Evolutionary conservation across 352 stramenopile genomes (phyloP).

Genomic region (Globisporangium lucens): DNA sequence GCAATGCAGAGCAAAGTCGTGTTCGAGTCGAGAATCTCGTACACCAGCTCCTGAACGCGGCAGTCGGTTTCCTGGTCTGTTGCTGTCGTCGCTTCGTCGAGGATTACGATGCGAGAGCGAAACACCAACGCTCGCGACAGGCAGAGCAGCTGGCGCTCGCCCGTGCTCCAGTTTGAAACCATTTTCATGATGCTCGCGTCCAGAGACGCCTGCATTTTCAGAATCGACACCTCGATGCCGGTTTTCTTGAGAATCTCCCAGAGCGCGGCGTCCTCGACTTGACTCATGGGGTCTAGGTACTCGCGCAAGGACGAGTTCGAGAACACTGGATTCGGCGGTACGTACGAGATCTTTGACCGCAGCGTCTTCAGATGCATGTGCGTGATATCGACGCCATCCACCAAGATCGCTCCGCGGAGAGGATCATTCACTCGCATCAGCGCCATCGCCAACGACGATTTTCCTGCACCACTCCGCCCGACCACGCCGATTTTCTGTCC

Average conservation of each 20-base stretch:
- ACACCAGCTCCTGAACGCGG: slow-evolving; percentile 60
- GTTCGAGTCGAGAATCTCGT: slow-evolving; percentile 79
- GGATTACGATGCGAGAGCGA: slow-evolving; percentile 86
- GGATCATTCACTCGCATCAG: slow-evolving; percentile 45
- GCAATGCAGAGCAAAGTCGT: slow-evolving; percentile 94
- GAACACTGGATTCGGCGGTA: slow-evolving; percentile 92
- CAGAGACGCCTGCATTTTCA: slow-evolving; percentile 26
- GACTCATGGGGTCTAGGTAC: slow-evolving; percentile 91
- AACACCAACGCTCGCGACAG: slow-evolving; percentile 90
- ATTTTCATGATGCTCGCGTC: slow-evolving; percentile 48
- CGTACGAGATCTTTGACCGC: slow-evolving; percentile 47
- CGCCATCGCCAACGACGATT: slow-evolving; percentile 56
- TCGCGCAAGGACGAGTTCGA: slow-evolving; percentile 89
- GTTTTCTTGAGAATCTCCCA: slow-evolving; percentile 44
- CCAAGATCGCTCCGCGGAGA: slow-evolving; percentile 62
- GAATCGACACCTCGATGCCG: slow-evolving; percentile 40
- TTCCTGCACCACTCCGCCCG: slow-evolving; percentile 58
- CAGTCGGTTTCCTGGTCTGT: slow-evolving; percentile 74
- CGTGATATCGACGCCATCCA: slow-evolving; percentile 87
- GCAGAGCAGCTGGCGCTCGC: slow-evolving; percentile 93
- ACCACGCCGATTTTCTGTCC: slow-evolving; percentile 61
- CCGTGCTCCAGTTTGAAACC: slow-evolving; percentile 89
- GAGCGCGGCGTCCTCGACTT: slow-evolving; percentile 57
- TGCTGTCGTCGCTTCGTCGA: slow-evolving; percentile 94
- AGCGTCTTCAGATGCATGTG: slow-evolving; percentile 33